Evolutionary conservation across 139 green algal species (phyloP).

Genomic region (Zygnema circumcarinatum): DNA sequence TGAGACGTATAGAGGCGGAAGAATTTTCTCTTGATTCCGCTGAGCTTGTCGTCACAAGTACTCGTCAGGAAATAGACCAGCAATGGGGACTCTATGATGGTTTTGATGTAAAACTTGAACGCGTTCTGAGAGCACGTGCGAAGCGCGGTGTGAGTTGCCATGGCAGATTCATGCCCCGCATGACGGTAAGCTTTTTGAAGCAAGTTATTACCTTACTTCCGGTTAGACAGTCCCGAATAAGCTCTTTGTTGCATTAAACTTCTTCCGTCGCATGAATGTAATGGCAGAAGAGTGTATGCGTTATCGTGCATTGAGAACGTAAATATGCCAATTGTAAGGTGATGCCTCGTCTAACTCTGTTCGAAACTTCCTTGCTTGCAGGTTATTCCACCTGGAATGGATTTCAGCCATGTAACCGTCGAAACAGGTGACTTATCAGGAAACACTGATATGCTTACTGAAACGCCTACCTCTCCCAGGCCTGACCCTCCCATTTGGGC

Average conservation of each 20-base stretch:
- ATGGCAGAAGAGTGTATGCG: no score
- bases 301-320: no score
- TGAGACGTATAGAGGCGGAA: constrained; percentile 88
- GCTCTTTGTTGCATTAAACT: not conserved
- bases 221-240: not conserved
- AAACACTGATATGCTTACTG: not conserved
- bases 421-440: constrained; percentile 20
- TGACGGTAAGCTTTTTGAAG: constrained; percentile 74
- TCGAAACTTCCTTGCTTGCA: constrained; percentile 41
- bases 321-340: no score
- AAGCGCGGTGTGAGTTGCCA: constrained; percentile 54
- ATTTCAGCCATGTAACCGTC: constrained; percentile 72
- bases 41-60: constrained; percentile 87
- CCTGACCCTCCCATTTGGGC: constrained; percentile 73
- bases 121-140: constrained; percentile 61
- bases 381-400: constrained; percentile 85
- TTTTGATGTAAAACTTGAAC: constrained; percentile 68
- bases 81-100: constrained; percentile 96
- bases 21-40: constrained; percentile 87
- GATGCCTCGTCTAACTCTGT: no score
- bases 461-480: not conserved
- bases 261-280: not conserved
- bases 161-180: constrained; percentile 85
- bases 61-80: constrained; percentile 88
- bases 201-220: no score